These are phyloP conservation scores for Fusarium albosuccineum DNA, from an alignment of 2,329 filamentous ascomycete species.

Conservation along the genomic window DNA sequence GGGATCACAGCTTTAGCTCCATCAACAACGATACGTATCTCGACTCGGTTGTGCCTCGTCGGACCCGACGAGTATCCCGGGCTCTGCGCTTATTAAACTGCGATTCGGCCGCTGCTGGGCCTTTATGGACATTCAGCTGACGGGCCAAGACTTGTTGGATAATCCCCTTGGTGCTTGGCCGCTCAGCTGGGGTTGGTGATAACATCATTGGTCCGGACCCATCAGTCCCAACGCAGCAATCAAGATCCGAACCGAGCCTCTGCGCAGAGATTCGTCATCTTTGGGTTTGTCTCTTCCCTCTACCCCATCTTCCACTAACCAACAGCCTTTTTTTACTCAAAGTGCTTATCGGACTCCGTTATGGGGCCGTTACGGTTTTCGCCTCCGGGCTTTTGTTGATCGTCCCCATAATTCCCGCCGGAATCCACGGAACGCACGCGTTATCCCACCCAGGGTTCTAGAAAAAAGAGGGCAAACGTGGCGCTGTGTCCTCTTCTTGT, in stretches of 20 bases:
- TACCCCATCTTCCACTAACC: no score
- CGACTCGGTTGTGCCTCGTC: background rate
- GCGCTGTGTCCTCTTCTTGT: background rate
- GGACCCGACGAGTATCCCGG: constrained; percentile 7
- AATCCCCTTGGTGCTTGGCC: background rate
- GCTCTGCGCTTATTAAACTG: constrained; percentile 55
- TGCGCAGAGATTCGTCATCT: no score
- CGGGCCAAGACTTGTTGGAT: background rate
- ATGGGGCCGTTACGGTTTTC: no score
- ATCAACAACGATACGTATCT: background rate
- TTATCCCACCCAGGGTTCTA: no score
- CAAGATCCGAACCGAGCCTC: no score
- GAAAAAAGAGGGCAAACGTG: background rate
- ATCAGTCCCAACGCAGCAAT: no score
- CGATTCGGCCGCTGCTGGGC: background rate
- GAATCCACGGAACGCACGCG: background rate
- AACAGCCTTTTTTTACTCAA: no score
- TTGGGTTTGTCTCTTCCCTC: no score
- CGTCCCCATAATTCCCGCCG: background rate
- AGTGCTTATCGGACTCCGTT: no score
- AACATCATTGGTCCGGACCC: no score
- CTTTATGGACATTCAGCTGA: background rate
- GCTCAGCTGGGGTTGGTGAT: background rate
- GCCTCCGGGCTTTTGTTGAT: no score
- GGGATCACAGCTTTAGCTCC: background rate